Conservation (phyloP, 768 basidiomycete species). For the Boletus reticuloceps region DNA sequence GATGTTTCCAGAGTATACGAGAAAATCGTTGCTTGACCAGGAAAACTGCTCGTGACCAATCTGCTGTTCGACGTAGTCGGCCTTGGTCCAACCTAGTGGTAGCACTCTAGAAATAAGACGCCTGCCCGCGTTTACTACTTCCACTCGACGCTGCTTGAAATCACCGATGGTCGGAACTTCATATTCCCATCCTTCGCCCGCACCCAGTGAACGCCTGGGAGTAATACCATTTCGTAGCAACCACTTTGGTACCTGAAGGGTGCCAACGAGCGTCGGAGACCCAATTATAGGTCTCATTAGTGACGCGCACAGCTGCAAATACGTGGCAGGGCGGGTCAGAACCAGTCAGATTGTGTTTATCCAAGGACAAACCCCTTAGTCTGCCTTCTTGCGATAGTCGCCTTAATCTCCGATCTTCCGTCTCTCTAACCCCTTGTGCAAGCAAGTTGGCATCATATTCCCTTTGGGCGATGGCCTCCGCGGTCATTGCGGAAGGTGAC, state of each 20-base stretch:
- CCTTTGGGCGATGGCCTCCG: conserved; percentile 35
- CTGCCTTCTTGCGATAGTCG: conserved; percentile 61
- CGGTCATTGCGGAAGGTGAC: conserved; percentile 33
- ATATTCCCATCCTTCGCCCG: conserved; percentile 75
- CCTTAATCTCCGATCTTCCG: conserved; percentile 41
- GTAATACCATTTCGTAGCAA: conserved; percentile 82
- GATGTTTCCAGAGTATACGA: conserved; percentile 69
- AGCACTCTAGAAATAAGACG: conserved; percentile 55
- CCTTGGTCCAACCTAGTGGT: conserved; percentile 58
- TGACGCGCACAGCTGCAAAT: conserved; percentile 45
- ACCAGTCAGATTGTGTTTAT: background rate
- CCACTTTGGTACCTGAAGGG: conserved; percentile 55
- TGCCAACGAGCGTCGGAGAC: conserved; percentile 71
- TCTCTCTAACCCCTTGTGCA: conserved; percentile 50
- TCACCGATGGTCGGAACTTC: conserved; percentile 36
- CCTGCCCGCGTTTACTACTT: conserved; percentile 41
- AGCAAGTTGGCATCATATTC: conserved; percentile 47
- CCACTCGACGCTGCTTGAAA: conserved; percentile 23
- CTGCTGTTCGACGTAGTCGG: conserved; percentile 64
- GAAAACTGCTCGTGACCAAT: conserved; percentile 72
- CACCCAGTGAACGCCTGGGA: conserved; percentile 60
- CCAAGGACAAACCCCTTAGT: conserved; percentile 34
- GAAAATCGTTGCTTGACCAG: conserved; percentile 53
- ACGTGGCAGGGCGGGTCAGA: conserved; percentile 4
- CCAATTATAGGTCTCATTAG: conserved; percentile 75